phyloP scores from a whole-genome alignment of 352 stramenopile species.

The Globisporangium acanthophoron region DNA sequence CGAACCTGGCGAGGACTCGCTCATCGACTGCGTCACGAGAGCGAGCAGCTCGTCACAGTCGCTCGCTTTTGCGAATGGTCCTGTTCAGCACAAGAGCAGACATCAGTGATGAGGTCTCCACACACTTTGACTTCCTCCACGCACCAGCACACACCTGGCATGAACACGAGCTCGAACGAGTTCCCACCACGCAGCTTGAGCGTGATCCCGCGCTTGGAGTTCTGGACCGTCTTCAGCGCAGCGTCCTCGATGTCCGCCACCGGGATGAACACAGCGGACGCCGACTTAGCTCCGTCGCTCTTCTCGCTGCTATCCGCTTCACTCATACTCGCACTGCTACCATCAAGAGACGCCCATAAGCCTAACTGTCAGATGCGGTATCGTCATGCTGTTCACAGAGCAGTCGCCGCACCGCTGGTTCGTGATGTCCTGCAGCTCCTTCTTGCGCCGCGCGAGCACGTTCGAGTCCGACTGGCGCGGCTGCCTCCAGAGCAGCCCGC shows the following conservation, averaged over 20 bases:
- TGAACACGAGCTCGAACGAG: constrained; percentile 54
- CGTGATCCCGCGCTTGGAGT: constrained; percentile 32
- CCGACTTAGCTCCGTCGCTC: constrained; percentile 2
- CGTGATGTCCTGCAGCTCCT: constrained; percentile 56
- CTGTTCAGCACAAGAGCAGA: constrained; percentile 9
- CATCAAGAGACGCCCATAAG: not conserved
- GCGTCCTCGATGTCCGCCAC: constrained; percentile 20
- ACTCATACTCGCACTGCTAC: not conserved
- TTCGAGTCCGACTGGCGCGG: constrained; percentile 42
- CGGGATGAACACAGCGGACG: constrained; percentile 12
- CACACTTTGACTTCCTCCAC: not conserved
- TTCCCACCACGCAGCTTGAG: constrained; percentile 26
- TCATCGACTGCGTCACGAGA: constrained; percentile 15
- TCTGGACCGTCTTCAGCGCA: constrained; percentile 32
- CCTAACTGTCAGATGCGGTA: not conserved
- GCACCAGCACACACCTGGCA: constrained; percentile 30
- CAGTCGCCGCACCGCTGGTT: constrained; percentile 14
- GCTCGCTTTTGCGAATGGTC: constrained; percentile 21
- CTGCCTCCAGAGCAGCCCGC: constrained; percentile 57
- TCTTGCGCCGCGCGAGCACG: constrained; percentile 38
- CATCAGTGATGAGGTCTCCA: not conserved
- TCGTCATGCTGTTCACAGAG: not conserved
- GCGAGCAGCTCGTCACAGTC: constrained; percentile 46
- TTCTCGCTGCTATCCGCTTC: not conserved
- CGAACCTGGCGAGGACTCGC: not conserved